Conservation (phyloP, 2,329 filamentous ascomycete genomes). For the Metarhizium robertsii region DNA sequence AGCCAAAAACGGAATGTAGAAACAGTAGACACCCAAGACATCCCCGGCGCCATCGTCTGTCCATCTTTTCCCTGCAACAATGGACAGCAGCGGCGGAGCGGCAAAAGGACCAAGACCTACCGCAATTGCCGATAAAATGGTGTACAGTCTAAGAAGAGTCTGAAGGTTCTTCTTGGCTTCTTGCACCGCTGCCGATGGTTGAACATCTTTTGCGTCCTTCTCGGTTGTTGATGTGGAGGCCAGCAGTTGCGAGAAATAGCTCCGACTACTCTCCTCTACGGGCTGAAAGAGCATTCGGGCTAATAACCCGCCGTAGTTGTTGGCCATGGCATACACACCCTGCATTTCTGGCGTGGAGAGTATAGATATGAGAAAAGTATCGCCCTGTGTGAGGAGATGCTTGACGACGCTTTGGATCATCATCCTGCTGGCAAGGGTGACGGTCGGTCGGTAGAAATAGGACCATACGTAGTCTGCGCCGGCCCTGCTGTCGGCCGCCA, state of each 20-base stretch:
- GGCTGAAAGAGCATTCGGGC: slow-evolving; percentile 89
- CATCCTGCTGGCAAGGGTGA: slow-evolving; percentile 69
- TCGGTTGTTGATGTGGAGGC: slow-evolving; percentile 19
- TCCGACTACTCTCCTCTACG: slow-evolving; percentile 86
- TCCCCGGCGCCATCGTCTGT: slow-evolving; percentile 59
- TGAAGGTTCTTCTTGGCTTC: slow-evolving; percentile 45
- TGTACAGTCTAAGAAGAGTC: slow-evolving; percentile 62
- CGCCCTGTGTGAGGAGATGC: slow-evolving; percentile 87
- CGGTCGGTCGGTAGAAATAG: slow-evolving; percentile 60
- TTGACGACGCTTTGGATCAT: slow-evolving; percentile 86
- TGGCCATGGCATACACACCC: slow-evolving; percentile 84
- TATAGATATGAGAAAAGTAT: slow-evolving; percentile 76
- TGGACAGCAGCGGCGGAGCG: slow-evolving; percentile 60
- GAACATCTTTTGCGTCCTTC: slow-evolving; percentile 4
- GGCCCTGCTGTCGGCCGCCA: slow-evolving; percentile 15
- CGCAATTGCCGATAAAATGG: slow-evolving; percentile 61
- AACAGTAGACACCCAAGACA: slow-evolving; percentile 74
- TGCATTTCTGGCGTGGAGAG: slow-evolving; percentile 73
- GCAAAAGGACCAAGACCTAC: slow-evolving; percentile 64
- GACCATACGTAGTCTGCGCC: slow-evolving; percentile 37
- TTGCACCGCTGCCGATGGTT: slow-evolving; percentile 18
- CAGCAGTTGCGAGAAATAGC: slow-evolving; percentile 78
- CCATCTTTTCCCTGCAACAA: slow-evolving; percentile 75
- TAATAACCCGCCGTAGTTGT: slow-evolving; percentile 86
- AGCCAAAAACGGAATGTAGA: slow-evolving; percentile 87